Evolutionary conservation across 208 protist genomes (phyloP), one percentile per base, ranked within the genome.

Genomic region (Leishmania turanica): DNA sequence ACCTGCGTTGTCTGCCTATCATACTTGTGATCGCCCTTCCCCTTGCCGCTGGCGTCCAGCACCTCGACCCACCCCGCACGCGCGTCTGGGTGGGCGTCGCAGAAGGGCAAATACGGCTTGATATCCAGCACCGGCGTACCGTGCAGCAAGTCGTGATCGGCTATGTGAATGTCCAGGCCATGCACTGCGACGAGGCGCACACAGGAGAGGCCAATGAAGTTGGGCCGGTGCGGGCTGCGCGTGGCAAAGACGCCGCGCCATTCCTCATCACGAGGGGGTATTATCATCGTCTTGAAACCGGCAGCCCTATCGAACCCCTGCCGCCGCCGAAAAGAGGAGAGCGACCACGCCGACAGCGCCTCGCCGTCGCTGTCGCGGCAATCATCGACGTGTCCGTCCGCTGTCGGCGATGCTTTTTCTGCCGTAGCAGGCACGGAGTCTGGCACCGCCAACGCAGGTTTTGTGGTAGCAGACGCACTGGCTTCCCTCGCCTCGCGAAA

Each of bases 81-180:
- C 45, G 94, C 93, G 21, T 93, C 68, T 0, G 93, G 91, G 82
- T 96, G 91, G 15, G 92, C 90, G 73, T 98, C 95, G 77, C 92
- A 97, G 84, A 95, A 97, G 11, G 93, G 92, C 45, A 98, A 77
- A 73, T 99, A 99, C 6, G 98, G 98, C 87, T 99, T 99, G 78
- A 99, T 98, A 81, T 99, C 98, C 34, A 99, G 87, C 71, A 99
- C 95, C 11, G 98, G 98, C 42, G 98, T 99, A 47, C 97, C 97
- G 85, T 99, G 95, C 31, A 99, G 90, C 21, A 99, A 87, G 78
- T 99, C 98, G 77, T 99, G 89, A 60, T 98, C 98, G 47, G 93
- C 91, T 24, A 99, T 91, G 87, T 96, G 91, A 31, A 97, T 84
- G 40, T 96, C 89, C 7, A 95, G 81, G 7, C 95, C 94, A 40